phyloP scores from a whole-genome alignment of 371 early-diverging fungal species.

The Thermomucor indicae-seudaticae region DNA sequence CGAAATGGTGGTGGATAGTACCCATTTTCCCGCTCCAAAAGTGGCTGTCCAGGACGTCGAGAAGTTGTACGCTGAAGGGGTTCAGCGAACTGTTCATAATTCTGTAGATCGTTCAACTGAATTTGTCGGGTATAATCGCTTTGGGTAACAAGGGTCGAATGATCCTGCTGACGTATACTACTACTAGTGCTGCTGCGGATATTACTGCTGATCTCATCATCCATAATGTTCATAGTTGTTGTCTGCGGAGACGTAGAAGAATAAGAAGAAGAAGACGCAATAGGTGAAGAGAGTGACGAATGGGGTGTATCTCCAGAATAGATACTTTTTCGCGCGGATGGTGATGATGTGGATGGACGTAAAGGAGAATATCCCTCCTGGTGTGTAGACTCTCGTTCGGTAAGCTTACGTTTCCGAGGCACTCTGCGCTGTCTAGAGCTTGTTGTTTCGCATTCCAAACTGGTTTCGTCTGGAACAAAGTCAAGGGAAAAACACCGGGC shows the following conservation, averaged over 20 bases:
- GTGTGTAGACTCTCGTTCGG: neutral
- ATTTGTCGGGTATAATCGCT: too few relatives aligned
- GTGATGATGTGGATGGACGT: constrained; percentile 1
- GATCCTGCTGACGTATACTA: too few relatives aligned
- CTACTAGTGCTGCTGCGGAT: neutral
- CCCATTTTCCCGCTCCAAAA: neutral
- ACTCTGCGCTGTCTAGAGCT: constrained; percentile 4
- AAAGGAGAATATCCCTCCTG: neutral
- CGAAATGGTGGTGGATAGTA: constrained; percentile 18
- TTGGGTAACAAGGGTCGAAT: too few relatives aligned
- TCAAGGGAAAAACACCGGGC: constrained; percentile 13
- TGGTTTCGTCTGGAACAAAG: constrained; percentile 17
- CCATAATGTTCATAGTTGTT: neutral
- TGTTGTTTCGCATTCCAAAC: constrained; percentile 2
- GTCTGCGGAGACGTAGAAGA: neutral
- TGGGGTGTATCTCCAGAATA: too few relatives aligned
- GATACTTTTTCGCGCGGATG: too few relatives aligned
- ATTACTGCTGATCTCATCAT: too few relatives aligned
- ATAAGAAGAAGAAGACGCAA: neutral
- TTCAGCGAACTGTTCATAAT: too few relatives aligned
- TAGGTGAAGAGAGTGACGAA: constrained; percentile 1
- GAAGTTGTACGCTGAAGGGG: too few relatives aligned
- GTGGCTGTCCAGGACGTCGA: too few relatives aligned
- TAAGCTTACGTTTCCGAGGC: constrained; percentile 11
- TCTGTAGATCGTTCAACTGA: too few relatives aligned